Base-by-base conservation (phyloP, 2,329 filamentous ascomycete species). In the Apiospora phragmitis region DNA sequence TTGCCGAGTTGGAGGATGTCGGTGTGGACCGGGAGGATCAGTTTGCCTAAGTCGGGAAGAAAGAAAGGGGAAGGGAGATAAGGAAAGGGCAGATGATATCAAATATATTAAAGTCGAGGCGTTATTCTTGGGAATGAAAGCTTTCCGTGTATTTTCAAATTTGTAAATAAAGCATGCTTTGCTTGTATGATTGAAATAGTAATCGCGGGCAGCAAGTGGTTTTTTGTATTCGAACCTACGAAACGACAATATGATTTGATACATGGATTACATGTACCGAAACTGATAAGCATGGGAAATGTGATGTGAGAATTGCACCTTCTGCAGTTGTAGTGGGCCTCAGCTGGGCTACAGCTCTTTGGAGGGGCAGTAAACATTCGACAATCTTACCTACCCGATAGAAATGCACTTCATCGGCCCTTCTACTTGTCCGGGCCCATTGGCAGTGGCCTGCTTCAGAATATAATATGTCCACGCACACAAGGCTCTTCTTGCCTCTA, bases 1-100 rank as follows among this genome's bases (percentile, higher is more conserved):
- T 99, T 83, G 94, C 95, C 0, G 95, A 99, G 85, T 83, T 99
- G 80, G 96, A 99, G 84, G 95, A 99, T 82, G 93, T 97, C 55
- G 97, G 95, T 90, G 95, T 98, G 65, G 96, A 99, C 81, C 88
- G 94, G 77, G 90, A 90, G 74, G 95, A 99, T 84, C 95, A 95
- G 81, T 97, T 99, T 85, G 95, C 94, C 76, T 98, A 88, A 86
- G n/a, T n/a, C n/a, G n/a, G n/a, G n/a, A n/a, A n/a, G n/a, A n/a
- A n/a, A n/a, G 49, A 38, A 14, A 42, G n/a, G 24, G 47, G 43
- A 55, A 38, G 21, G n/a, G n/a, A 29, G 24, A 67, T 9, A 18
- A 67, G 24, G n/a, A 4, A 41, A 47, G 41, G n/a, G 47, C 5
- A n/a, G 26, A 35, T 4, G 29, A 32, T 18, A 43, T 67, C 14